Evolutionary conservation across 192 early-diverging fungal species (phyloP).

Genomic region (Funneliformis mosseae): DNA sequence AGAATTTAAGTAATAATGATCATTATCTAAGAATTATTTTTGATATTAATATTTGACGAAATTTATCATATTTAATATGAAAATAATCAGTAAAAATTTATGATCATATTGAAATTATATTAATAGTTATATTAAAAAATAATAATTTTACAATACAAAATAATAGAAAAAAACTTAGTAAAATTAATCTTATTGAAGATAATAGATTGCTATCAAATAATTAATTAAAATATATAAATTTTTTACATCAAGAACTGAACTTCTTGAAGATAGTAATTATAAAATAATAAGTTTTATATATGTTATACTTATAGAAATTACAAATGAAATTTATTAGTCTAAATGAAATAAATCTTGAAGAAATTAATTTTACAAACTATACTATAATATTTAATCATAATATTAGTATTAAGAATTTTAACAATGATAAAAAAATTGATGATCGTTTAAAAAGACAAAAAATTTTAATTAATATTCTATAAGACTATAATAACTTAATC

Average conservation of each 20-base stretch:
- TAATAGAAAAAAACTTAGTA: not conserved
- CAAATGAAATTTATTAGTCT: not conserved
- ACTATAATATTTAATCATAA: too few species aligned
- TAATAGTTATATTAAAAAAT: not conserved
- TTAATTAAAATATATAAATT: not conserved
- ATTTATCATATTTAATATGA: not conserved
- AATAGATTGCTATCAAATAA: not conserved
- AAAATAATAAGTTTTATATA: not conserved
- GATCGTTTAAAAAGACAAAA: too few species aligned
- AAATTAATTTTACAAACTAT: too few species aligned
- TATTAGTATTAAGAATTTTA: too few species aligned
- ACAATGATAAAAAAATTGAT: too few species aligned
- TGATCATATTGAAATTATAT: not conserved
- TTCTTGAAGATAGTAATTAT: not conserved
- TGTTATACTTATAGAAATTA: not conserved
- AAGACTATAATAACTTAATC: too few species aligned
- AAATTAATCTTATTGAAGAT: not conserved
- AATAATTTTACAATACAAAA: not conserved
- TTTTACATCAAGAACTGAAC: not conserved
- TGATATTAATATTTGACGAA: not conserved
- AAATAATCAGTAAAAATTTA: not conserved
- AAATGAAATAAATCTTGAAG: too few species aligned
- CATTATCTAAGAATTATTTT: not conserved
- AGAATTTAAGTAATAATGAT: too few species aligned
- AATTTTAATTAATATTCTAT: too few species aligned